Evolutionary conservation across 352 stramenopile species (phyloP), one percentile per base, ranked within the genome.

Genomic region (Phytophthora brassicae): DNA sequence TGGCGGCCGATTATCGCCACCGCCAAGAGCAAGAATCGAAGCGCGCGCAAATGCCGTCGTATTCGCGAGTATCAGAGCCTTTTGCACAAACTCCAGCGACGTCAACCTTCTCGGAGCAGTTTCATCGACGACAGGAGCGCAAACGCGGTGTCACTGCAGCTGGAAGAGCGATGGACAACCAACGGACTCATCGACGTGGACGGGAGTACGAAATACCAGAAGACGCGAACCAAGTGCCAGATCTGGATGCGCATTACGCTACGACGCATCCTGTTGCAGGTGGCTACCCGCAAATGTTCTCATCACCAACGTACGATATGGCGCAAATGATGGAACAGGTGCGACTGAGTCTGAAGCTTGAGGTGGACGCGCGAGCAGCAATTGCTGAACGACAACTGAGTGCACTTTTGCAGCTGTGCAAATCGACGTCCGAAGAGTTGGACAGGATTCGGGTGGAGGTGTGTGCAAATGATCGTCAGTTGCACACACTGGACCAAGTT

Each of bases 241-340:
- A 81, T 19, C 43, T 54, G 17, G 50, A 67, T 8, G 56, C 42
- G 28, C 19, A 43, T 1, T n/a, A n/a, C 42, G 23, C 7, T 64
- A 61, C 29, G 9, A n/a, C 51, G 19, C 16, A 58, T 22, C 4
- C 61, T 33, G 3, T 22, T 14, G 31, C 9, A 17, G 48, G 31
- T 13, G 20, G 64, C 24, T 68, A 70, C 13, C 43, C 58, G 9
- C 76, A 88, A 16, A 79, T 86, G 75, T 91, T 84, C 48, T 64
- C 56, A 19, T 89, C 78, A n/a, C 82, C 77, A 44, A 84, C 77
- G 23, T 92, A 92, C 66, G 79, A 94, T 60, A 66, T 92, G 29
- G 77, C 83, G 17, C 80, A 89, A 45, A 90, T 94, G 83, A 94
- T 92, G 79, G 85, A 94, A 61, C 83, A 91, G 58, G 74, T 94